These are phyloP conservation scores for Truncatella angustata DNA, from an alignment of 2,329 filamentous ascomycete species.

Conservation along the genomic window DNA sequence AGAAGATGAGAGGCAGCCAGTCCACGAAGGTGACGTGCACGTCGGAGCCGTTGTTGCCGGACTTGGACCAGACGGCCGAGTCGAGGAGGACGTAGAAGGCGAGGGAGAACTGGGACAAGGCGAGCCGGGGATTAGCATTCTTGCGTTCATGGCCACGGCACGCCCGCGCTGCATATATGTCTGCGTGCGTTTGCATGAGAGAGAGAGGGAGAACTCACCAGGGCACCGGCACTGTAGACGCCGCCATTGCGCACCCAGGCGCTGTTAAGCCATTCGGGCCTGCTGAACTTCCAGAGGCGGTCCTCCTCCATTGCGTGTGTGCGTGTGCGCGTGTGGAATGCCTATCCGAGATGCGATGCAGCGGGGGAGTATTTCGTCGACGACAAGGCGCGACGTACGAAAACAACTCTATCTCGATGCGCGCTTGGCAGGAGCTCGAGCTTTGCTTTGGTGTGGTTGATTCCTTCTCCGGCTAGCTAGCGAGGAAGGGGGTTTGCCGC, in stretches of 20 bases:
- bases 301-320: constrained; percentile 57
- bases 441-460: too few relatives aligned
- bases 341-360: too few relatives aligned
- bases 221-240: constrained; percentile 60
- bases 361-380: too few relatives aligned
- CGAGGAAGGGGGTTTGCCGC: too few relatives aligned
- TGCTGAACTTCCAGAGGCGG: constrained; percentile 65
- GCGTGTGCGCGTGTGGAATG: too few relatives aligned
- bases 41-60: constrained; percentile 55
- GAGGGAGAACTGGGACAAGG: constrained; percentile 56
- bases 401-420: too few relatives aligned
- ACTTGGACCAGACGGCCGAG: constrained; percentile 65
- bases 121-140: background rate
- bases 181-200: constrained; percentile 9
- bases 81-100: constrained; percentile 70
- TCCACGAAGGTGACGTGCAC: constrained; percentile 66
- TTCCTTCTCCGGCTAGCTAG: too few relatives aligned
- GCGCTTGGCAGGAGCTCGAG: too few relatives aligned
- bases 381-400: too few relatives aligned
- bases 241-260: constrained; percentile 62
- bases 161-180: background rate
- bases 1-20: constrained; percentile 69
- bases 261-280: constrained; percentile 66
- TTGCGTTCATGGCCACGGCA: too few relatives aligned
- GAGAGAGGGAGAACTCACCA: constrained; percentile 45